Conservation (phyloP, 2,329 filamentous ascomycete genomes). For the Fonsecaea erecta region DNA sequence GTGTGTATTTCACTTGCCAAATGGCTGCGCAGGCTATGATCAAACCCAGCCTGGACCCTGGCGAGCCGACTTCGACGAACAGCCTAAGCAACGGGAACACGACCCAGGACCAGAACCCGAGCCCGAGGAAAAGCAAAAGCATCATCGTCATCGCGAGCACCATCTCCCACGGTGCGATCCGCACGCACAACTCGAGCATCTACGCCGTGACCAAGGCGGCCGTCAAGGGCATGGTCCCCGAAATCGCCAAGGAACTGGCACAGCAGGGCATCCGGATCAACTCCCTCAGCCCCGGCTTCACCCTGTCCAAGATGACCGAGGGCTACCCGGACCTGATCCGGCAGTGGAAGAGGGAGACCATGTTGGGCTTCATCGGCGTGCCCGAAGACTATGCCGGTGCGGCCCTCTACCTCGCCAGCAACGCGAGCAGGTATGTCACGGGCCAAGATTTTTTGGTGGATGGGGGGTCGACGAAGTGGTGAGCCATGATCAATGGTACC, state of each 20-base stretch:
- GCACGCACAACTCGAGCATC: conserved; percentile 8
- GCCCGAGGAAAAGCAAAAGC: conserved; percentile 6
- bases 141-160: conserved; percentile 10
- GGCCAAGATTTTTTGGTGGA: conserved; percentile 7
- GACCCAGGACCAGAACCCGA: too few species aligned
- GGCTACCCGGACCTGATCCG: conserved; percentile 5
- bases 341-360: conserved; percentile 10
- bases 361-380: conserved; percentile 5
- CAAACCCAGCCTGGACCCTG: not conserved
- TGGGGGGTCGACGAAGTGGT: conserved; percentile 7
- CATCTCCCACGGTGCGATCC: not conserved
- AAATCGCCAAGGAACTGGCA: conserved; percentile 10
- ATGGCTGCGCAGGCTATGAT: conserved; percentile 2
- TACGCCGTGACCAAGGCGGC: conserved; percentile 7
- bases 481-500: not conserved
- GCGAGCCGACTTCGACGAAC: too few species aligned
- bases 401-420: conserved; percentile 1
- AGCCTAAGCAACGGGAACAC: too few species aligned
- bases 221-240: conserved; percentile 6
- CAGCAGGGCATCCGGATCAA: conserved; percentile 1
- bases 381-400: conserved; percentile 6
- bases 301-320: conserved; percentile 3
- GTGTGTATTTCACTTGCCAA: conserved; percentile 13
- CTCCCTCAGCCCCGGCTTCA: conserved; percentile 8
- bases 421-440: conserved; percentile 9